phyloP scores from a whole-genome alignment of 108 stramenopile genomes.

The Seminavis robusta region DNA sequence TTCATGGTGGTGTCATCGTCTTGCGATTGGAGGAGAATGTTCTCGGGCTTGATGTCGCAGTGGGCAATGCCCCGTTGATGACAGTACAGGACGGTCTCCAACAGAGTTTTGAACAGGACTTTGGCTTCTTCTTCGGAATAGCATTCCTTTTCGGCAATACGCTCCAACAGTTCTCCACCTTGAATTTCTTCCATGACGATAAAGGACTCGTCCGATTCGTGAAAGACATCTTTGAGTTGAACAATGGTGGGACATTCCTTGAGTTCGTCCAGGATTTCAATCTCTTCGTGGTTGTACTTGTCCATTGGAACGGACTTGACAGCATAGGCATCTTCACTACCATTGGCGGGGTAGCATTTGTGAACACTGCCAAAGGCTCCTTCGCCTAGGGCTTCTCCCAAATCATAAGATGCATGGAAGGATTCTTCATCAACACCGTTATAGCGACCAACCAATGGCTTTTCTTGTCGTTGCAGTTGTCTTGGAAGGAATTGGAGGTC shows the following conservation, averaged over 20 bases:
- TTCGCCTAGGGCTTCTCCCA: slow-evolving; percentile 59
- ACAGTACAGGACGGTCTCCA: slow-evolving; percentile 78
- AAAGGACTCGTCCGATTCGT: slow-evolving; percentile 50
- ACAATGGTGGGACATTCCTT: slow-evolving; percentile 73
- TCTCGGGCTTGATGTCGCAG: slow-evolving; percentile 87
- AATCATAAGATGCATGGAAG: slow-evolving; percentile 39
- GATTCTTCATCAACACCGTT: no score
- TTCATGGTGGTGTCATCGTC: slow-evolving; percentile 87
- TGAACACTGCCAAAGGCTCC: slow-evolving; percentile 69
- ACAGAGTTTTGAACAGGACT: slow-evolving; percentile 74
- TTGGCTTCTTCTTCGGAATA: slow-evolving; percentile 94
- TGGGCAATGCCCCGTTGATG: slow-evolving; percentile 66
- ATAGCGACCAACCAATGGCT: no score
- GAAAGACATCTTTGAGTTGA: slow-evolving; percentile 60
- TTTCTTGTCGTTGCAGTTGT: no score
- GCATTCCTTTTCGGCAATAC: slow-evolving; percentile 85
- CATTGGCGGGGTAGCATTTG: slow-evolving; percentile 46
- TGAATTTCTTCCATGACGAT: slow-evolving; percentile 75
- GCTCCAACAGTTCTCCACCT: slow-evolving; percentile 89
- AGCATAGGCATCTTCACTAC: slow-evolving; percentile 41
- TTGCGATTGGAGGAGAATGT: slow-evolving; percentile 72
- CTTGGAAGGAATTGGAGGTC: no score
- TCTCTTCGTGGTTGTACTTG: slow-evolving; percentile 53
- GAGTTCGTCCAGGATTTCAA: slow-evolving; percentile 52
- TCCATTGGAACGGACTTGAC: slow-evolving; percentile 60